Evolutionary conservation across 129 eudicot species (phyloP).

Genomic region (Saposhnikovia divaricata): DNA sequence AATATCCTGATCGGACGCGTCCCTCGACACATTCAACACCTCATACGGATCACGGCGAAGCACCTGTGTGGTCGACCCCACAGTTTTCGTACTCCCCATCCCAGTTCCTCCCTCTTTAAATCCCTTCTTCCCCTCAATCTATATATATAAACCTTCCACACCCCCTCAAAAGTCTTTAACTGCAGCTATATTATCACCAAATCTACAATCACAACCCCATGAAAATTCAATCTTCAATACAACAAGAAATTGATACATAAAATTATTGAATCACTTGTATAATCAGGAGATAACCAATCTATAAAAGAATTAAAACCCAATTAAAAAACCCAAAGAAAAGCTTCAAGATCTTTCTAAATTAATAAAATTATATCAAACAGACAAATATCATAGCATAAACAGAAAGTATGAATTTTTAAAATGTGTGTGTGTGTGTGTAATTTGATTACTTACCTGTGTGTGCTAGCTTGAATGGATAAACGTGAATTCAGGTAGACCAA

Average conservation of each 20-base stretch:
- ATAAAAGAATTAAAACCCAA: neutral
- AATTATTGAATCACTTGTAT: neutral
- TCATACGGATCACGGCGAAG: constrained; percentile 2
- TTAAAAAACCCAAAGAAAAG: neutral
- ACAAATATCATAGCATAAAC: neutral
- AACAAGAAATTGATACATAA: neutral
- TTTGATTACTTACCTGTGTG: neutral
- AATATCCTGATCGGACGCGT: neutral
- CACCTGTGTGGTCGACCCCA: neutral
- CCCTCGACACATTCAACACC: neutral
- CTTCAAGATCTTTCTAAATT: neutral
- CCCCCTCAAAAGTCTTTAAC: neutral
- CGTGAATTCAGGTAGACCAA: neutral
- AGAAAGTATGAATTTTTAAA: neutral
- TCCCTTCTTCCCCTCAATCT: neutral
- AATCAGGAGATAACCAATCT: neutral
- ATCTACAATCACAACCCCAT: neutral
- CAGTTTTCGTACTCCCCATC: constrained; percentile 2
- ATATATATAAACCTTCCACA: neutral
- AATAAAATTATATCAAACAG: neutral
- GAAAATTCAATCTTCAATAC: neutral
- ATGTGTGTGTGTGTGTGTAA: neutral
- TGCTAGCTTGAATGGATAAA: neutral
- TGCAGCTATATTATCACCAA: neutral
- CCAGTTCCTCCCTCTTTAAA: neutral